phyloP scores from a whole-genome alignment of 805 yeast species.

The Starmerella apicola region DNA sequence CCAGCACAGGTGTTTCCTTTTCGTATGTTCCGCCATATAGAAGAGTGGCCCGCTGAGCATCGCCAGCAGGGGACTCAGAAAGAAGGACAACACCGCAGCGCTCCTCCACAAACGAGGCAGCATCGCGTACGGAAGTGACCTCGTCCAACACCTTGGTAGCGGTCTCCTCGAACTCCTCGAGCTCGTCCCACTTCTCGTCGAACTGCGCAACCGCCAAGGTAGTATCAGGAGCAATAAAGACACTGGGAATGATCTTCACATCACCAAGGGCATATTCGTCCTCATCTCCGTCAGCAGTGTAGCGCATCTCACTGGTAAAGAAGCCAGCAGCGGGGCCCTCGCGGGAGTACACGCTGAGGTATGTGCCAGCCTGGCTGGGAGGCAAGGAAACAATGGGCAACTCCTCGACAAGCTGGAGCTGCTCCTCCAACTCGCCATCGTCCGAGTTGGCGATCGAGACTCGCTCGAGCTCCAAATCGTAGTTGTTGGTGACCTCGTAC shows the following conservation, averaged over 20 bases:
- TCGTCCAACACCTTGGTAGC: constrained; percentile 56
- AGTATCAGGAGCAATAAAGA: constrained; percentile 51
- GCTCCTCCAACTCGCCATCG: constrained; percentile 32
- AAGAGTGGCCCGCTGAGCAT: constrained; percentile 48
- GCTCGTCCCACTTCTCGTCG: constrained; percentile 2
- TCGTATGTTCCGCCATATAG: constrained; percentile 52
- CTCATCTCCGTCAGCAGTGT: constrained; percentile 74
- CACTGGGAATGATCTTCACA: constrained; percentile 63
- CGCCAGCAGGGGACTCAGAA: constrained; percentile 50
- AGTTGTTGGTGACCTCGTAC: constrained; percentile 73
- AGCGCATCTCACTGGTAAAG: constrained; percentile 57
- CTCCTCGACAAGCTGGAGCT: constrained; percentile 46
- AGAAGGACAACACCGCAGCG: constrained; percentile 56
- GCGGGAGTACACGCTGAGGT: constrained; percentile 64
- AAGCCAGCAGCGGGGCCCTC: constrained; percentile 36
- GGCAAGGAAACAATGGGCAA: constrained; percentile 51
- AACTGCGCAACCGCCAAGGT: constrained; percentile 27
- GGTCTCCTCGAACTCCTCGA: constrained; percentile 45
- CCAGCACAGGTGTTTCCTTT: constrained; percentile 38
- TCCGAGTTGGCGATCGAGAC: constrained; percentile 41
- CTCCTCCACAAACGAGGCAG: constrained; percentile 41
- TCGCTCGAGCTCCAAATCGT: constrained; percentile 65
- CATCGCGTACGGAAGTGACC: constrained; percentile 38
- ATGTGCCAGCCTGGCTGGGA: constrained; percentile 60
- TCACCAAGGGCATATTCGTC: constrained; percentile 90